phyloP scores from a whole-genome alignment of 495 filamentous ascomycete species.

The Trichocladium antarcticum region DNA sequence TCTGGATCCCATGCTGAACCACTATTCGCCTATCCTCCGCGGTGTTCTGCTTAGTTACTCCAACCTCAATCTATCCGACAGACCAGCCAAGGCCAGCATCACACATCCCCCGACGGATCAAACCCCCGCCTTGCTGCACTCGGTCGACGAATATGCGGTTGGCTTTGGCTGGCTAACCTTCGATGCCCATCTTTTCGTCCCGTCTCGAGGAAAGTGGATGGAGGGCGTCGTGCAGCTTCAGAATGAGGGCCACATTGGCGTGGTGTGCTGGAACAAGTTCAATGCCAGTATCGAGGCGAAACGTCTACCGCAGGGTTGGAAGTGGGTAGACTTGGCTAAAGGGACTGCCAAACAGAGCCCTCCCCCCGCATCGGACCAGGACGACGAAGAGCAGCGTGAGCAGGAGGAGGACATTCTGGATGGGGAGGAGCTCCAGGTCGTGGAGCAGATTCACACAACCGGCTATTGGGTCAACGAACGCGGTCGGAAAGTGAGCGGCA shows the following conservation, averaged over 20 bases:
- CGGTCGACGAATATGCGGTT: conserved; percentile 37
- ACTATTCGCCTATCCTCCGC: conserved; percentile 35
- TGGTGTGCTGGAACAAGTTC: conserved; percentile 41
- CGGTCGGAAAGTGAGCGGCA: conserved; percentile 29
- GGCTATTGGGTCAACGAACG: conserved; percentile 38
- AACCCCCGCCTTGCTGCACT: conserved; percentile 29
- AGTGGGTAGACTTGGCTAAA: conserved; percentile 34
- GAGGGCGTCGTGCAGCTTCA: conserved; percentile 40
- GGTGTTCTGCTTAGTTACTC: conserved; percentile 39
- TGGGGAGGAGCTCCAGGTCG: conserved; percentile 24
- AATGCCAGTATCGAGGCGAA: conserved; percentile 41
- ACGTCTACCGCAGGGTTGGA: conserved; percentile 36
- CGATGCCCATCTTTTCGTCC: conserved; percentile 36
- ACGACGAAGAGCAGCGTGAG: conserved; percentile 11
- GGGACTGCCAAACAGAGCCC: neutral
- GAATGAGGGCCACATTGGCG: conserved; percentile 39
- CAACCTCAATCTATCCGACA: conserved; percentile 36
- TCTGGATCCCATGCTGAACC: conserved; percentile 36
- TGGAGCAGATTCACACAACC: conserved; percentile 38
- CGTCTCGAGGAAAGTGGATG: conserved; percentile 38
- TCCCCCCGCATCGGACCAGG: conserved; percentile 4
- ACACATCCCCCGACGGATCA: conserved; percentile 28
- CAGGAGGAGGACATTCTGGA: conserved; percentile 20
- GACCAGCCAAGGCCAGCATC: conserved; percentile 27
- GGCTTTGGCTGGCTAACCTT: conserved; percentile 39